These are phyloP conservation scores for Trypanosomatidae sp. DNA, from an alignment of 208 protist species.

Conservation along the genomic window DNA sequence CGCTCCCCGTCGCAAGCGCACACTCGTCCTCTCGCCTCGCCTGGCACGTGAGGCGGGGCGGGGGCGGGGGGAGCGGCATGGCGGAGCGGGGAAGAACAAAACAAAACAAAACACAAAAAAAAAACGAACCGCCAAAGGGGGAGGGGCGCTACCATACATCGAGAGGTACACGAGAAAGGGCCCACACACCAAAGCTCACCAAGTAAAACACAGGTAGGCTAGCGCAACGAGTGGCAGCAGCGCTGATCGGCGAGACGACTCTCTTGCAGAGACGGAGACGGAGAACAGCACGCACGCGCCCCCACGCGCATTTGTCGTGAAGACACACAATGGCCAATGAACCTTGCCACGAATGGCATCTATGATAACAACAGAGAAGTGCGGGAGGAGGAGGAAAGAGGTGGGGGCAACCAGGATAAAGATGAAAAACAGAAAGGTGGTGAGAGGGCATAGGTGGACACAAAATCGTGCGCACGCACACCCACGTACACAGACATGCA, in stretches of 20 bases:
- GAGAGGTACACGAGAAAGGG: neutral
- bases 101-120: neutral
- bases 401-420: neutral
- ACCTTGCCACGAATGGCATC: neutral
- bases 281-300: neutral
- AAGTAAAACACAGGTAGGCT: neutral
- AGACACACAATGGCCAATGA: neutral
- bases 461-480: neutral
- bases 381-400: neutral
- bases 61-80: neutral
- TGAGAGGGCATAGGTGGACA: neutral
- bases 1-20: neutral
- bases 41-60: neutral
- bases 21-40: neutral
- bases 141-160: neutral
- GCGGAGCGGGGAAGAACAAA: neutral
- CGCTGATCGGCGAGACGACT: neutral
- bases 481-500: neutral
- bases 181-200: too few species aligned
- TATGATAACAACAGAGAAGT: neutral
- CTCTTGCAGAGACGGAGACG: too few species aligned
- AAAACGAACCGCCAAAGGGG: too few species aligned
- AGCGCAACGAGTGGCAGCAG: neutral
- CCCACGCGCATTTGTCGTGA: neutral
- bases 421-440: neutral